phyloP scores from a whole-genome alignment of 306 rosid genomes.

The Oxytropis ochrocephala region DNA sequence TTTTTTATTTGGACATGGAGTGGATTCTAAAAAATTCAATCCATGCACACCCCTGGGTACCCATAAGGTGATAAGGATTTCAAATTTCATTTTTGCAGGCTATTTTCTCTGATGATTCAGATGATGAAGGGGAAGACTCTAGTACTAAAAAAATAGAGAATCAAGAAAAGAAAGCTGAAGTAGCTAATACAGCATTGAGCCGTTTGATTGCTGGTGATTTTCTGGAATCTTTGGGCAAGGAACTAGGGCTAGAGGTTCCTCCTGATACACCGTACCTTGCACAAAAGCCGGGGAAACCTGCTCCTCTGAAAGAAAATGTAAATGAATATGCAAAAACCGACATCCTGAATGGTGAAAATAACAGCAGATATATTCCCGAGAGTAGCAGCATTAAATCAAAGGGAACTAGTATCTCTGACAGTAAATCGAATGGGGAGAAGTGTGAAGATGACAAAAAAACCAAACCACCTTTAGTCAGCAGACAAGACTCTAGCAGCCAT shows the following conservation, averaged over 20 bases:
- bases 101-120: slow-evolving; percentile 93
- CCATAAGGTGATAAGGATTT: slow-evolving; percentile 15
- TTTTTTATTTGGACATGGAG: too few relatives aligned
- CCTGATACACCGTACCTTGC: slow-evolving; percentile 54
- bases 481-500: slow-evolving; percentile 29
- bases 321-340: slow-evolving; percentile 28
- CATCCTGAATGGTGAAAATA: slow-evolving; percentile 22
- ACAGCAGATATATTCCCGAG: slow-evolving; percentile 30
- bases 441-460: slow-evolving; percentile 33
- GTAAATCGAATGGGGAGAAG: slow-evolving; percentile 32
- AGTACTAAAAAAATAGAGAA: slow-evolving; percentile 41
- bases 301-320: slow-evolving; percentile 35
- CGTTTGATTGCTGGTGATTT: slow-evolving; percentile 95
- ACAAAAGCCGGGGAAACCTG: slow-evolving; percentile 34
- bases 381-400: slow-evolving; percentile 25
- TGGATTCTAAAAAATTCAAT: too few relatives aligned
- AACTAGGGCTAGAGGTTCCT: slow-evolving; percentile 91
- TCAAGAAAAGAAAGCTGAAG: slow-evolving; percentile 81
- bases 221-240: slow-evolving; percentile 93
- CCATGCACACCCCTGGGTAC: background rate
- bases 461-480: slow-evolving; percentile 25
- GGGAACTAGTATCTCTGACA: slow-evolving; percentile 24
- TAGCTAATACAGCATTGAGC: slow-evolving; percentile 72
- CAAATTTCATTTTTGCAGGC: slow-evolving; percentile 51
- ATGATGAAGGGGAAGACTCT: slow-evolving; percentile 57